Evolutionary conservation across 805 yeast genomes (phyloP).

Genomic region (Saturnispora diversa): DNA sequence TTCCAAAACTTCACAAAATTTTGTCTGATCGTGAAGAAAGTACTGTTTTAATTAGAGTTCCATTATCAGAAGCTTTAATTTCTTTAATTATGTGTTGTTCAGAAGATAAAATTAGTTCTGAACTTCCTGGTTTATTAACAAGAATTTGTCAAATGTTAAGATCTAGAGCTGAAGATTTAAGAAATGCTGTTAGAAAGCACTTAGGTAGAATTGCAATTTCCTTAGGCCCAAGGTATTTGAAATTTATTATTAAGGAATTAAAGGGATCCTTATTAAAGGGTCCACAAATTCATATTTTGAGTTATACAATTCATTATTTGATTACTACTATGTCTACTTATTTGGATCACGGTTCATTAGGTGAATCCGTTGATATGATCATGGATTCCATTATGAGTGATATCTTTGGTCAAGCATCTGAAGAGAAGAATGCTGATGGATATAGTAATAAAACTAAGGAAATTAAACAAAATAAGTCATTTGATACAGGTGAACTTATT

Average conservation of each 20-base stretch:
- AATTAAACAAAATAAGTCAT: constrained; percentile 82
- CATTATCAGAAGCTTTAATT: constrained; percentile 74
- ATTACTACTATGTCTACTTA: constrained; percentile 40
- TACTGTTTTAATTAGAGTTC: constrained; percentile 66
- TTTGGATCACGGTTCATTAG: constrained; percentile 64
- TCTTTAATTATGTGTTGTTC: constrained; percentile 57
- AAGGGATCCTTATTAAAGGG: constrained; percentile 76
- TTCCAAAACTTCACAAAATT: constrained; percentile 53
- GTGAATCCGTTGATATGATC: constrained; percentile 49
- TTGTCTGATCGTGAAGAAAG: constrained; percentile 65
- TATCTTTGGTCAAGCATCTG: constrained; percentile 82
- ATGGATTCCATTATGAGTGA: constrained; percentile 84
- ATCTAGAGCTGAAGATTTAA: constrained; percentile 74
- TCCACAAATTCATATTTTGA: constrained; percentile 86
- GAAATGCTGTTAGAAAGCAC: constrained; percentile 78
- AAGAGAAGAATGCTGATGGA: constrained; percentile 92
- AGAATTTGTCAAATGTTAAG: constrained; percentile 83
- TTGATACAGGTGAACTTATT: constrained; percentile 75
- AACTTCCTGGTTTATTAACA: constrained; percentile 77
- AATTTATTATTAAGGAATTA: constrained; percentile 70
- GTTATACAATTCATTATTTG: constrained; percentile 75
- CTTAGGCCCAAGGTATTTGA: constrained; percentile 67
- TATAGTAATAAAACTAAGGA: constrained; percentile 81
- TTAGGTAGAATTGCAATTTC: constrained; percentile 54
- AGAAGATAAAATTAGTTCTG: constrained; percentile 42